Base-by-base conservation (phyloP, 2,329 filamentous ascomycete genomes). In the Saccharata proteae region DNA sequence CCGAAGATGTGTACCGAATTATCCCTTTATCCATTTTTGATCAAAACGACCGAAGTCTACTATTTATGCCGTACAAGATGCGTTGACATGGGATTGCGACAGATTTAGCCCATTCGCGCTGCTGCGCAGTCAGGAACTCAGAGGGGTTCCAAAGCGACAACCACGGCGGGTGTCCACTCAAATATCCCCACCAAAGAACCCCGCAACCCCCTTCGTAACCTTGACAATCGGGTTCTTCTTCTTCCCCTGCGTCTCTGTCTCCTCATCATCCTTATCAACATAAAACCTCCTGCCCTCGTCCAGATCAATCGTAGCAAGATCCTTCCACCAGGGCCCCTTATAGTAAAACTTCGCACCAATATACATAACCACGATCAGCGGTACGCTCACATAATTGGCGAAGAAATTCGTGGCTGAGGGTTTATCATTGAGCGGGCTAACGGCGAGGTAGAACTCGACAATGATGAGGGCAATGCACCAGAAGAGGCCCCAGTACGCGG, bases 401-500 rank as follows among this genome's bases (percentile, higher is more conserved):
- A 67, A 67, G 53, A 67, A 67, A 28, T 41, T 48, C 38, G 53
- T 43, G 0, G 58, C 62, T 6, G 42, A 49, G 2, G 51, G 39
- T 2, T 36, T 26, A 0, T 43, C 48, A 1, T 41, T 46, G 3
- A 67, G 46, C 0, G 64, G 63, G 52, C 57, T 65, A 3, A 66
- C 46, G 4, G 55, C 47, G 1, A 67, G 55, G 38, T 67, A 67
- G 41, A 67, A 65, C 34, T 65, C 54, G 4, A 59, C 54, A 23
- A 62, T 48, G 36, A 65, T 55, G 18, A 67, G 53, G 10, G 64
- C 29, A 22, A 61, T 47, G 33, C 58, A 65, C 52, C 57, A 62
- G 22, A 42, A 37, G 18, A 65, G 48, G 2, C 58, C 62, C 52
- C 55, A 67, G 44, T 47, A 62, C 1, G 61, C 52, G 2, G 51